phyloP scores from a whole-genome alignment of 495 filamentous ascomycete genomes.

The Aspergillus nidulans region DNA sequence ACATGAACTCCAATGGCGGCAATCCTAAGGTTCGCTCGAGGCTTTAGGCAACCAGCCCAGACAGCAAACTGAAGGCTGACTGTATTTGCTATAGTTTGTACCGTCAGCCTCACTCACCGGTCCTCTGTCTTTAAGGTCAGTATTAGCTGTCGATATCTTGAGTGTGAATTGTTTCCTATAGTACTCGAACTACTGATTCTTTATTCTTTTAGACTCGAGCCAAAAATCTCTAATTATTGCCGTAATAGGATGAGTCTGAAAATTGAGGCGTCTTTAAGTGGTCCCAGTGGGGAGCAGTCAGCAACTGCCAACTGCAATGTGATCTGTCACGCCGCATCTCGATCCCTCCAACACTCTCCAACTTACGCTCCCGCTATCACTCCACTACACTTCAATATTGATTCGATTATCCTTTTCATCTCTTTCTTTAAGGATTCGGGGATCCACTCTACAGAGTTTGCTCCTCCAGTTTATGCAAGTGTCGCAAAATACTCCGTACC shows the following conservation, averaged over 20 bases:
- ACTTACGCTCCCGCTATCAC: neutral
- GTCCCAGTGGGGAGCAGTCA: neutral
- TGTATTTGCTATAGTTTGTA: too few relatives aligned
- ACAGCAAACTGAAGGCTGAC: neutral
- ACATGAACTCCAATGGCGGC: too few relatives aligned
- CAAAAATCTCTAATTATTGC: too few relatives aligned
- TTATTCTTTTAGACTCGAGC: too few relatives aligned
- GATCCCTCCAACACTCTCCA: neutral
- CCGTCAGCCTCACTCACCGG: too few relatives aligned
- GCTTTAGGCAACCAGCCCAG: neutral
- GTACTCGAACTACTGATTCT: too few relatives aligned
- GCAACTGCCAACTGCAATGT: neutral
- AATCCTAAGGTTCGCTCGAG: neutral
- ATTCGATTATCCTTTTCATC: neutral
- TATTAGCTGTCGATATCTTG: too few relatives aligned
- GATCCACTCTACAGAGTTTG: conserved; percentile 1
- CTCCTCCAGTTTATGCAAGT: conserved; percentile 8
- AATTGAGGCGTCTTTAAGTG: neutral
- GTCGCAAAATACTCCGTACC: conserved; percentile 7
- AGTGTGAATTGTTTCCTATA: too few relatives aligned
- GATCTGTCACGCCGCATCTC: neutral
- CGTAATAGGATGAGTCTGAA: neutral
- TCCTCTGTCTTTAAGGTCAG: neutral
- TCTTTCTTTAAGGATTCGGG: neutral
- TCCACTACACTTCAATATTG: neutral